Conservation (phyloP, 805 yeast genomes). For the Jamesozyma hellenica region DNA sequence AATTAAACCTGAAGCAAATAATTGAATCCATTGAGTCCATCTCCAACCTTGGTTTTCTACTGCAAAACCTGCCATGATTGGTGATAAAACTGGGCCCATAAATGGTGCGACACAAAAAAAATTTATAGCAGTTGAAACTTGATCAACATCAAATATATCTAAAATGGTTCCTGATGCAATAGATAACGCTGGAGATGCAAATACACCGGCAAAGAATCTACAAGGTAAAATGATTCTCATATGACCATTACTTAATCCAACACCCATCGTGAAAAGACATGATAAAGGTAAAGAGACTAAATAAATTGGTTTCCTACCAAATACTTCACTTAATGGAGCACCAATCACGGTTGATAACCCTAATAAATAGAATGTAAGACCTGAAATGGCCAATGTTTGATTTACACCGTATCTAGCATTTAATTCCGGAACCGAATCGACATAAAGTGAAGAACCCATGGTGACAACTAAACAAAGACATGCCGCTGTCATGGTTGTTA, state of each 20-base stretch:
- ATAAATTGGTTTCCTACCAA: slow-evolving; percentile 59
- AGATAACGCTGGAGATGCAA: slow-evolving; percentile 75
- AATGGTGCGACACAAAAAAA: slow-evolving; percentile 72
- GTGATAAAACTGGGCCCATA: slow-evolving; percentile 71
- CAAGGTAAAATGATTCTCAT: slow-evolving; percentile 54
- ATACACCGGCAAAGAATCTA: slow-evolving; percentile 63
- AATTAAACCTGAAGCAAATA: slow-evolving; percentile 52
- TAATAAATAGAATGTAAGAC: slow-evolving; percentile 57
- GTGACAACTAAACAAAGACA: slow-evolving; percentile 57
- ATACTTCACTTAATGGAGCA: slow-evolving; percentile 62
- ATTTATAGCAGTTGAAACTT: slow-evolving; percentile 64
- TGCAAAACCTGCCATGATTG: slow-evolving; percentile 65
- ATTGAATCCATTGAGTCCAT: slow-evolving; percentile 64
- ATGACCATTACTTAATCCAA: slow-evolving; percentile 49
- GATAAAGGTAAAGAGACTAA: slow-evolving; percentile 50
- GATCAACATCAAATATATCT: slow-evolving; percentile 62
- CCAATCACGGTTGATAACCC: slow-evolving; percentile 69
- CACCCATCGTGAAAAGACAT: slow-evolving; percentile 66
- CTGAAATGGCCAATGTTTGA: slow-evolving; percentile 53
- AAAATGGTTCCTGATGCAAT: slow-evolving; percentile 77
- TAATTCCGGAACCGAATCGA: slow-evolving; percentile 52
- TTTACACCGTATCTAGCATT: slow-evolving; percentile 39
- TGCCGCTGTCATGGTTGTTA: slow-evolving; percentile 54
- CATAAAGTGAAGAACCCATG: slow-evolving; percentile 65
- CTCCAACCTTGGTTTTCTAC: slow-evolving; percentile 53